Evolutionary conservation across 2,329 filamentous ascomycete genomes (phyloP).

Genomic region (Fusarium udum): DNA sequence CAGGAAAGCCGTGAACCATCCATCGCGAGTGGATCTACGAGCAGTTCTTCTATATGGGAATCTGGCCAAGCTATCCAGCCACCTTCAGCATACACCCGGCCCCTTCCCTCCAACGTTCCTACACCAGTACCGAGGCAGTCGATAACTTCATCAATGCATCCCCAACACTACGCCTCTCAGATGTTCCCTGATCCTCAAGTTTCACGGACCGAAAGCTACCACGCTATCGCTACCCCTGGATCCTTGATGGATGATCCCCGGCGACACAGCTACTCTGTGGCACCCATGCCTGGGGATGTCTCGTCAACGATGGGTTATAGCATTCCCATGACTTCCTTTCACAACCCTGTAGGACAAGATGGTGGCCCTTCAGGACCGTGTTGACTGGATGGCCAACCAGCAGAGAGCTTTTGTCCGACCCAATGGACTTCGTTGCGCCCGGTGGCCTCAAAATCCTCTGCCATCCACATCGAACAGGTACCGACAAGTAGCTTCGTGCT

Average conservation of each 20-base stretch:
- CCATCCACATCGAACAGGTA: not conserved
- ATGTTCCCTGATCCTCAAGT: constrained; percentile 34
- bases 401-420: constrained; percentile 5
- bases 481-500: not conserved
- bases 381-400: constrained; percentile 30
- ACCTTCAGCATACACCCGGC: constrained; percentile 41
- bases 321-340: constrained; percentile 40
- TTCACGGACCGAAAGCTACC: constrained; percentile 37
- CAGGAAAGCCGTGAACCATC: constrained; percentile 49
- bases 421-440: not conserved
- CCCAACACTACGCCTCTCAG: constrained; percentile 38
- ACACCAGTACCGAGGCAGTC: constrained; percentile 34
- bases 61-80: constrained; percentile 40
- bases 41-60: constrained; percentile 48
- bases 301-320: constrained; percentile 40
- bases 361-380: constrained; percentile 36
- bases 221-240: constrained; percentile 29
- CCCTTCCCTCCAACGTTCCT: constrained; percentile 39
- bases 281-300: constrained; percentile 31
- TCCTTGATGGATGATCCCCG: constrained; percentile 40
- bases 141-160: constrained; percentile 35
- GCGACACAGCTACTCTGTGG: constrained; percentile 40
- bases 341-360: constrained; percentile 28
- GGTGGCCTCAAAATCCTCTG: not conserved
- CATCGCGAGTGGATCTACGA: constrained; percentile 47